phyloP scores from a whole-genome alignment of 1,139 yeast species.

The Saccharomyces hybrid region DNA sequence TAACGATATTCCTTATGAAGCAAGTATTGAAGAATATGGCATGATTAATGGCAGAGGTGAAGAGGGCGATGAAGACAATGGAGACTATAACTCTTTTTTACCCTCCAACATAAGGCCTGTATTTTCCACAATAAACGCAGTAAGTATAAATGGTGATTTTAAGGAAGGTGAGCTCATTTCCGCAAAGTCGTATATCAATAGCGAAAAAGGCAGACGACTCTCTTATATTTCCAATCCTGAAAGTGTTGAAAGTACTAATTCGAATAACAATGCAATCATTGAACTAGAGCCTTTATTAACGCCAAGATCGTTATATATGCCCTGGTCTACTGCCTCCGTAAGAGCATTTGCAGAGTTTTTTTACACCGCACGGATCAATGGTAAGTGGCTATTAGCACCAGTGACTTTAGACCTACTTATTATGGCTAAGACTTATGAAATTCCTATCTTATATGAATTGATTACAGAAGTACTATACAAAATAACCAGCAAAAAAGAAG shows the following conservation, averaged over 20 bases:
- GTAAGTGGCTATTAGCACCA: conserved; percentile 61
- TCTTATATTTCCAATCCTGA: conserved; percentile 12
- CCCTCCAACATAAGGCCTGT: background rate
- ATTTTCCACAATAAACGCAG: background rate
- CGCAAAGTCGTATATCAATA: background rate
- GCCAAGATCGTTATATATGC: conserved; percentile 65
- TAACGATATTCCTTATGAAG: background rate
- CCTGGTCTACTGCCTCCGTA: conserved; percentile 54
- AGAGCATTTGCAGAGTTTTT: conserved; percentile 64
- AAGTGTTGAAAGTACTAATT: conserved; percentile 8
- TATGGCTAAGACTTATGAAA: conserved; percentile 55
- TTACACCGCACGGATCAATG: conserved; percentile 71
- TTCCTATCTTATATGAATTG: conserved; percentile 61
- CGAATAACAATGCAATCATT: conserved; percentile 7
- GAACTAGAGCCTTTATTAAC: conserved; percentile 50
- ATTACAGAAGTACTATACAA: conserved; percentile 63
- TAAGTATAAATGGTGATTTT: background rate
- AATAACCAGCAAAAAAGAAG: conserved; percentile 55
- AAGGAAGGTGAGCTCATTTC: background rate
- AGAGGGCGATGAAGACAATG: background rate
- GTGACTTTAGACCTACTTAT: conserved; percentile 58
- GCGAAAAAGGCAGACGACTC: conserved; percentile 5
- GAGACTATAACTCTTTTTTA: background rate
- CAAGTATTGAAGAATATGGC: background rate
- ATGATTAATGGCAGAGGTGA: background rate